Evolutionary conservation across 2,329 filamentous ascomycete species (phyloP).

Genomic region (Colletotrichum lupini): DNA sequence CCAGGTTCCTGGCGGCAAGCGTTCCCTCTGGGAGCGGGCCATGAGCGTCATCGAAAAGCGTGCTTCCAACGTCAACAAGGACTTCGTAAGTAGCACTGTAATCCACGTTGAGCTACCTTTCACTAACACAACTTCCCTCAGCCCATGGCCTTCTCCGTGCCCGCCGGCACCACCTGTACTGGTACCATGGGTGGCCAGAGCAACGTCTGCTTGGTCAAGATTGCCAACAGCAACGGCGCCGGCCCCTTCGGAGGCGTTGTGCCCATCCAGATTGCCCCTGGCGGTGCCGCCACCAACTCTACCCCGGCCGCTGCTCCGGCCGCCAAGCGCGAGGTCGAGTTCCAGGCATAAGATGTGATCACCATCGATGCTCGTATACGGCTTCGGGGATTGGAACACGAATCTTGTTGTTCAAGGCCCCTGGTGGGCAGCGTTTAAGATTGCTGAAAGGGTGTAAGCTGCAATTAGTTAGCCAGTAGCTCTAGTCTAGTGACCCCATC

Average conservation of each 20-base stretch:
- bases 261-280: conserved; percentile 50
- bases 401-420: conserved; percentile 4
- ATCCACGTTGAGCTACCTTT: background rate
- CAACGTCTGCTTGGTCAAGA: conserved; percentile 56
- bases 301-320: conserved; percentile 3
- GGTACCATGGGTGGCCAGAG: conserved; percentile 46
- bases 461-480: background rate
- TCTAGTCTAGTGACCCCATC: background rate
- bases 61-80: conserved; percentile 44
- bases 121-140: background rate
- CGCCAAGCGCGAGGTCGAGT: conserved; percentile 23
- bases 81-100: conserved; percentile 37
- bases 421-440: conserved; percentile 8
- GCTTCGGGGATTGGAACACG: background rate
- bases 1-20: conserved; percentile 6
- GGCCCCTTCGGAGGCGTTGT: conserved; percentile 55
- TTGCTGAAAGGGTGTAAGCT: background rate
- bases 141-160: conserved; percentile 48
- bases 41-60: conserved; percentile 41
- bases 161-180: conserved; percentile 51
- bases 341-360: background rate
- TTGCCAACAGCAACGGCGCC: conserved; percentile 52
- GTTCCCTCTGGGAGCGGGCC: conserved; percentile 35
- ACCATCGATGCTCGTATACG: background rate
- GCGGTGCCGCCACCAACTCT: background rate